Conservation (phyloP, 805 yeast species). For the Lipomyces chichibuensis region DNA sequence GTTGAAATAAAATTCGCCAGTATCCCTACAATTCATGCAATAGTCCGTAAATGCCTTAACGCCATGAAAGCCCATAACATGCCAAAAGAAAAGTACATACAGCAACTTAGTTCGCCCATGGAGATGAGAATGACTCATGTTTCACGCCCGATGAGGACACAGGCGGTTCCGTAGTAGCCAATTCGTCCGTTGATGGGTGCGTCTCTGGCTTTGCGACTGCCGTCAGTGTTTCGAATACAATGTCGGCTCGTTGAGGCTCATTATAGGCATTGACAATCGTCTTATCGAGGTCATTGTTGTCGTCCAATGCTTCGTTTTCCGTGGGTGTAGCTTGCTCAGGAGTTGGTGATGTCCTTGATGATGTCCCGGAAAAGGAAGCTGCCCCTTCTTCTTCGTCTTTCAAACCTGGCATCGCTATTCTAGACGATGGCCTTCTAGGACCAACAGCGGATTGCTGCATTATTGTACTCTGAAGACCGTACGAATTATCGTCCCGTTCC, state of each 20-base stretch:
- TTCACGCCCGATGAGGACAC: neutral
- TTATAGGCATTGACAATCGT: neutral
- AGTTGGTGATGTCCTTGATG: neutral
- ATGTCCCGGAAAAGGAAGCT: constrained; percentile 13
- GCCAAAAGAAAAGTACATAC: neutral
- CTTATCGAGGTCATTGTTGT: neutral
- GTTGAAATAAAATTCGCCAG: neutral
- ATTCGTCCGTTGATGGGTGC: neutral
- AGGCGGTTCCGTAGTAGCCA: neutral
- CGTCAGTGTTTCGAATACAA: neutral
- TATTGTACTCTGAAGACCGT: constrained; percentile 4
- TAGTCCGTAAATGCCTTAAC: neutral
- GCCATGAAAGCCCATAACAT: neutral
- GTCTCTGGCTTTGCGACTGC: neutral
- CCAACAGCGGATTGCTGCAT: neutral
- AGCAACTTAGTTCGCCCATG: neutral
- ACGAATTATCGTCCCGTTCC: neutral
- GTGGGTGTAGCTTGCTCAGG: neutral
- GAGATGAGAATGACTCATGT: neutral
- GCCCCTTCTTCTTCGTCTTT: constrained; percentile 19
- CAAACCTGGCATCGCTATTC: neutral
- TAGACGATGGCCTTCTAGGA: neutral
- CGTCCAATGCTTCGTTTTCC: neutral
- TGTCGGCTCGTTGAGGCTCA: neutral
- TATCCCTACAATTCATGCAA: neutral